Evolutionary conservation across 2,329 filamentous ascomycete species (phyloP), one percentile per base, ranked within the genome.

Genomic region (Nannizzia gypsea): DNA sequence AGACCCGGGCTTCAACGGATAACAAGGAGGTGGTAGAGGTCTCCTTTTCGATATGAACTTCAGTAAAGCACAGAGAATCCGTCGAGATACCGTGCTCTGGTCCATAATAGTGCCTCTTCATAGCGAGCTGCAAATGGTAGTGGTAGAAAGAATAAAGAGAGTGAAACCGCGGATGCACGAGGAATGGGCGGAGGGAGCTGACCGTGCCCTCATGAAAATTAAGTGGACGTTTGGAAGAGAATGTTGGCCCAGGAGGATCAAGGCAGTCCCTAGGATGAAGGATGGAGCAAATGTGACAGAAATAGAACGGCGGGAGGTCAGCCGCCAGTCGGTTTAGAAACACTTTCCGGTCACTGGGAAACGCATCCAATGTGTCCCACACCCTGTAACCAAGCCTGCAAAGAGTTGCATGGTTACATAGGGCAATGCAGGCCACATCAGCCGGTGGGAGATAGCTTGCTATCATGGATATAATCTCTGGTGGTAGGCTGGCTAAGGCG

Each of bases 21-120:
- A 58, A n/a, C 26, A 46, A 22, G 3, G 34, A 15, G 13, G 36
- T 44, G 15, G 15, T 31, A 31, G 20, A 26, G 11, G 15, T 28
- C 3, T 52, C 46, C 9, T 31, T n/a, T n/a, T 54, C 9, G 4
- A 8, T 13, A n/a, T 31, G 24, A 28, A 28, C 50, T 36, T 54
- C 50, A 6, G 31, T 28, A 17, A 54, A 54, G 9, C 13, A 13
- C 3, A 46, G 34, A n/a, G 56, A 58, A 46, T 42, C 38, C 8
- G 56, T 31, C 26, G 56, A 58, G 15, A 58, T 58, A 13, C 56
- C 56, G 26, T 58, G 56, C 11, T 46, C 56, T 28, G 36, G 56
- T 20, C 56, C 56, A 31, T 31, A 58, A 36, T 58, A 58, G 28
- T 58, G 15, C 6, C 38, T 20, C 40, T 46, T 28, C 56, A 58